phyloP scores from a whole-genome alignment of 495 filamentous ascomycete genomes.

The Penicillium longicatenatum region DNA sequence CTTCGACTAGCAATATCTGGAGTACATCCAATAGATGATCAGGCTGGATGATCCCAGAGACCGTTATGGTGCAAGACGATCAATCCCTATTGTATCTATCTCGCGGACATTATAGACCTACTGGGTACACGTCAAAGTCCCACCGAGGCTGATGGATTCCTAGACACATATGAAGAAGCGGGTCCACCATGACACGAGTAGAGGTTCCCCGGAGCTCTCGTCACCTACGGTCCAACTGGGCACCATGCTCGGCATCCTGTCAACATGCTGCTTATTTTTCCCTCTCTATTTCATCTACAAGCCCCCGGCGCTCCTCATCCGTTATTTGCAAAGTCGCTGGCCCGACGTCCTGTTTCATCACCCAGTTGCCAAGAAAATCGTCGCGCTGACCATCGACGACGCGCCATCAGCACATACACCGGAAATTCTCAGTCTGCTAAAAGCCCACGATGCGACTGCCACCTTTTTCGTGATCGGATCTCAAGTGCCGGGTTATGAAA shows the following conservation, averaged over 20 bases:
- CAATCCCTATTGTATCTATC: too few relatives aligned
- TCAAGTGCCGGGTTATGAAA: constrained; percentile 65
- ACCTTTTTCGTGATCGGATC: constrained; percentile 82
- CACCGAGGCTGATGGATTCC: too few relatives aligned
- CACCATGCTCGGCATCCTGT: constrained; percentile 49
- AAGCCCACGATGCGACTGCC: constrained; percentile 57
- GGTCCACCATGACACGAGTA: too few relatives aligned
- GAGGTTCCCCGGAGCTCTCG: not conserved
- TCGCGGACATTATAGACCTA: too few relatives aligned
- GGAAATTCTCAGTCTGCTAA: constrained; percentile 67
- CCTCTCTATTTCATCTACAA: constrained; percentile 74
- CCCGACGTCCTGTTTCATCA: constrained; percentile 77
- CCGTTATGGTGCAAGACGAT: too few relatives aligned
- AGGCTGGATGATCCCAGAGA: too few relatives aligned
- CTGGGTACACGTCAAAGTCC: too few relatives aligned
- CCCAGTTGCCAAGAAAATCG: constrained; percentile 54
- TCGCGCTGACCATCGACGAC: constrained; percentile 86
- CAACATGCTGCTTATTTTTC: constrained; percentile 49
- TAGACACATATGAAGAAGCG: too few relatives aligned
- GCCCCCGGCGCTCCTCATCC: constrained; percentile 66
- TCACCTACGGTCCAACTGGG: too few relatives aligned
- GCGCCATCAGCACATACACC: constrained; percentile 71
- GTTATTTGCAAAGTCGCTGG: constrained; percentile 66
- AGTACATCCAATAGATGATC: too few relatives aligned
- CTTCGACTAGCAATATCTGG: too few relatives aligned